phyloP scores from a whole-genome alignment of 306 rosid genomes.

The Trifolium fragiferum region DNA sequence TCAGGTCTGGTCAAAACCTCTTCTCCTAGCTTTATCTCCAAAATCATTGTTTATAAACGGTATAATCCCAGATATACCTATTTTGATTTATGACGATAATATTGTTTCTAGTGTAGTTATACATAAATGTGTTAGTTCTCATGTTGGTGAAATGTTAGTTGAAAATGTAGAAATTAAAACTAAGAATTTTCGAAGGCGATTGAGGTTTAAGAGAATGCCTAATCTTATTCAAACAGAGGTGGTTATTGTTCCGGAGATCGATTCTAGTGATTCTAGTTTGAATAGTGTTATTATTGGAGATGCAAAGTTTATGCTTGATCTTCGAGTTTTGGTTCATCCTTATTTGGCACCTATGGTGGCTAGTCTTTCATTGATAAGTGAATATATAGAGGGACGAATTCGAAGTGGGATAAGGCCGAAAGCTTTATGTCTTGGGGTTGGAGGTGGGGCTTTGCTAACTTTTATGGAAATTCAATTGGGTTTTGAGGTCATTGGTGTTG shows the following conservation, averaged over 20 bases:
- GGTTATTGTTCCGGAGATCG: slow-evolving; percentile 50
- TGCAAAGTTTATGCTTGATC: slow-evolving; percentile 58
- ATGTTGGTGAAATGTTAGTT: slow-evolving; percentile 81
- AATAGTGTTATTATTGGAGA: slow-evolving; percentile 49
- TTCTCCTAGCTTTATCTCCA: slow-evolving; percentile 76
- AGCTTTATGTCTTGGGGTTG: slow-evolving; percentile 89
- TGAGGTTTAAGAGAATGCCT: slow-evolving; percentile 88
- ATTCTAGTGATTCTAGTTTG: not conserved
- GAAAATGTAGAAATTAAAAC: slow-evolving; percentile 79
- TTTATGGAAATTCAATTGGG: slow-evolving; percentile 65
- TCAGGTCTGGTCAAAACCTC: slow-evolving; percentile 63
- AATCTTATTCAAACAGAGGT: slow-evolving; percentile 83
- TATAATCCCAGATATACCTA: slow-evolving; percentile 62
- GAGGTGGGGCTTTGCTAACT: slow-evolving; percentile 80
- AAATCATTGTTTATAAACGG: slow-evolving; percentile 57
- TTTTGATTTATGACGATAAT: slow-evolving; percentile 70
- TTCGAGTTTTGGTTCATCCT: slow-evolving; percentile 70
- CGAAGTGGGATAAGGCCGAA: slow-evolving; percentile 59
- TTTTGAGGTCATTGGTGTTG: slow-evolving; percentile 75
- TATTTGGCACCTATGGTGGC: slow-evolving; percentile 88
- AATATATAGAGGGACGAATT: slow-evolving; percentile 47
- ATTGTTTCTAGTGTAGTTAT: slow-evolving; percentile 57
- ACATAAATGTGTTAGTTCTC: slow-evolving; percentile 57
- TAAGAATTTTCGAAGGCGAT: slow-evolving; percentile 62
- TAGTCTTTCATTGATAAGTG: slow-evolving; percentile 57